Conservation (phyloP, 139 green algal genomes). For the Haematococcus lacustris region DNA sequence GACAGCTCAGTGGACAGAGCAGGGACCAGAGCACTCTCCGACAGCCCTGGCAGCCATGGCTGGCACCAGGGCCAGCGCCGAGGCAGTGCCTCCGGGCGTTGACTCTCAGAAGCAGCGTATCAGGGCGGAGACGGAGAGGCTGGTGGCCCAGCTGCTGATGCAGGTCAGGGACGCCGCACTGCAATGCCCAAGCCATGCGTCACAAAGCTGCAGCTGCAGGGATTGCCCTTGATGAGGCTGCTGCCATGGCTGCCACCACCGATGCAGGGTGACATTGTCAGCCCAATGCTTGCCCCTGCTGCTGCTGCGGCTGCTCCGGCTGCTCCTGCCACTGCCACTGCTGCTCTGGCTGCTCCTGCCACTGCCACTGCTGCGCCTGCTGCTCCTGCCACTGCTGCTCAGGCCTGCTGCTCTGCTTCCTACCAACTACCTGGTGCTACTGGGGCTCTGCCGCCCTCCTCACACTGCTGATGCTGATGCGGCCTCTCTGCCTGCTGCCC, state of each 20-base stretch:
- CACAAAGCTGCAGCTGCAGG: neutral
- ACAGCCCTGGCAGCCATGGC: no score
- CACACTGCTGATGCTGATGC: neutral
- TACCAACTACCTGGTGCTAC: neutral
- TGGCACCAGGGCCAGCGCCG: no score
- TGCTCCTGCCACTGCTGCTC: neutral
- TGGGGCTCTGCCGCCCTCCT: neutral
- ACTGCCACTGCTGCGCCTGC: neutral
- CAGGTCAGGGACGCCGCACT: neutral
- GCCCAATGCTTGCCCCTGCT: neutral
- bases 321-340: neutral
- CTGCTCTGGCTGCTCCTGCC: neutral
- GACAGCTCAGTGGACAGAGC: no score
- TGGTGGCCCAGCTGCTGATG: constrained; percentile 13
- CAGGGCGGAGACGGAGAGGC: constrained; percentile 7
- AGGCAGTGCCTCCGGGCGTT: no score
- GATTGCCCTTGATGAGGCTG: no score
- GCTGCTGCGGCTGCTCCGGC: neutral
- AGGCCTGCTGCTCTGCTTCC: neutral
- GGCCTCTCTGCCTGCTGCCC: neutral
- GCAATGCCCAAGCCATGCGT: neutral
- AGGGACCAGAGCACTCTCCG: no score
- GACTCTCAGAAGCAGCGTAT: neutral
- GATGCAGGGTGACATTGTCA: neutral
- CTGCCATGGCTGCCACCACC: no score